Evolutionary conservation across 768 basidiomycete species (phyloP), one percentile per base, ranked within the genome.

Genomic region (Pleurotus pulmonarius): DNA sequence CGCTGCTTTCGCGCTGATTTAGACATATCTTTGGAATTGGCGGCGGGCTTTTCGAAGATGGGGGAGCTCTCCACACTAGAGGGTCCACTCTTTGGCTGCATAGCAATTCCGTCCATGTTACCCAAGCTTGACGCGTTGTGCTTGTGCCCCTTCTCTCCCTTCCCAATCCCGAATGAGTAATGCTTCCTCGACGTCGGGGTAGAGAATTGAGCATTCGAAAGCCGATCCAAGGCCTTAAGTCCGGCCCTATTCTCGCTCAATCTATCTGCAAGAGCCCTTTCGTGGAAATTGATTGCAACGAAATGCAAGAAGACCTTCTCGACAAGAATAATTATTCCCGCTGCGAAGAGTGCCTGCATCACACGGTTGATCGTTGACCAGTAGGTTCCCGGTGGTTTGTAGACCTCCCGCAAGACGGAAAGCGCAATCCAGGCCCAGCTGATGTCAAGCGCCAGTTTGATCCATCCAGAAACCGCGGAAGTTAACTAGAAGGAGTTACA

Each of bases 231-330:
- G 2, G 86, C 87, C 62, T 79, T 83, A 26, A 92, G 73, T 7
- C 85, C 90, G 38, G 87, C 70, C 29, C 78, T 78, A 61, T 91
- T 92, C 67, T 89, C 88, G 6, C 75, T 73, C 13, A 91, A 70
- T 38, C 89, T 84, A 55, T 91, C 89, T 8, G 87, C 83, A 18
- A 91, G 79, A 1, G 89, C 88, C 55, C 81, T 87, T 60, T 83
- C 78, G 66, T 92, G 89, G 66, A 92, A 92, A 61, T 83, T 88
- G 70, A 90, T 90, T 25, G 90, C 89, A 45, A 91, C 83, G 58
- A 85, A 84, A 62, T 85, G 87, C 29, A 92, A 68, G 67, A 87
- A 83, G 38, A 88, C 67, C 66, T 78, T 80, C 51, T 81, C 77
- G 5, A 67, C 66, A 7, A 79, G 69, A 15, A 80, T 62, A 20